Evolutionary conservation across 768 basidiomycete species (phyloP), one percentile per base, ranked within the genome.

Genomic region (Pholiota molesta): DNA sequence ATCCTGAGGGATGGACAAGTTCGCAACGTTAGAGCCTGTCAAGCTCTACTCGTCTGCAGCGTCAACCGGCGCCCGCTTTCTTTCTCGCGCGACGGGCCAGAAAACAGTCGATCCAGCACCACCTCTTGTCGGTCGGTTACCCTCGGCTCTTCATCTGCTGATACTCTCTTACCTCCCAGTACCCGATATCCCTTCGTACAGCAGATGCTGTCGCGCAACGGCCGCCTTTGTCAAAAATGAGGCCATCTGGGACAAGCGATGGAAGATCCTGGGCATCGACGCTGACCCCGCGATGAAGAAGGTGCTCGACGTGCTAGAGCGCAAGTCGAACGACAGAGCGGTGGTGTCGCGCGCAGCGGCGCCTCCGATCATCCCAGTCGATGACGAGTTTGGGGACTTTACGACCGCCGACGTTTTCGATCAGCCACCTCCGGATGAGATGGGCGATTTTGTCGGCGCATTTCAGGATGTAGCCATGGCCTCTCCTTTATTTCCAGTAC

Each of bases 321-420:
- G 73, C 11, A 77, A 75, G 62, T 71, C 74, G 51, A 75, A 77
- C 28, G 78, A 80, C 17, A 78, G 78, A 63, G 69, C 73, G 2
- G 75, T 68, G 6, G 70, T 71, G 6, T 71, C 75, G 14, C 75
- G 80, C 51, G 77, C 81, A 0, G 78, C 75, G 16, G 82, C 81
- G 11, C 87, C 90, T 17, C 85, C 91, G 1, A 86, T 84, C 1
- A 82, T 90, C 29, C 68, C 81, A 10, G 86, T 88, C 16, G 90
- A 94, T 62, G 93, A 96, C 67, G 94, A 94, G 26, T 97, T 97
- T 75, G 95, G 94, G 3, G 94, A 95, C 70, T 94, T 95, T 71
- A 83, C 90, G 1, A 78, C 81, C 0, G 81, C 83, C 5, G 76
- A 79, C 45, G 67, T 73, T 5, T 67, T 77, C 42, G 61, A 65